Percentiles rank a stretch among this genome's conserved stretches.
These are phyloP conservation scores for Crithidia acanthocephali DNA, from an alignment of 208 protist genomes.

Conservation along the genomic window DNA sequence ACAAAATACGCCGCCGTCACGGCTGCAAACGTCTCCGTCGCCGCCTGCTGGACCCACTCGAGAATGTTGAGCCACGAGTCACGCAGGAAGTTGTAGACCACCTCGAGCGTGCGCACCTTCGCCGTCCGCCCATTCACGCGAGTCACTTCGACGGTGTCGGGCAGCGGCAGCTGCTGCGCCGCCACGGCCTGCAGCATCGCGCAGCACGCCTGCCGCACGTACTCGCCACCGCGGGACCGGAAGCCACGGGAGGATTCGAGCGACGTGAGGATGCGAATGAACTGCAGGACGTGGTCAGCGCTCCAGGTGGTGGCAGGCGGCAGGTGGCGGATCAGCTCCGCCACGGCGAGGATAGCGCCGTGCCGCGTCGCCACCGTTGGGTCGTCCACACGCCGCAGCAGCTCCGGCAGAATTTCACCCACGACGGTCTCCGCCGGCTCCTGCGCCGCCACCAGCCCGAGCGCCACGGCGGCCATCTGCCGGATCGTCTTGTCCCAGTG, in stretches of 20 bases:
- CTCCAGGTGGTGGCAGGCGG: slow-evolving; percentile 45
- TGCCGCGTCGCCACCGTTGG: slow-evolving; percentile 87
- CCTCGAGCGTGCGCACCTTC: slow-evolving; percentile 63
- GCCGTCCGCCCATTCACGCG: slow-evolving; percentile 53
- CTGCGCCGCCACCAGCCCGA: slow-evolving; percentile 65
- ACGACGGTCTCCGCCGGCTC: slow-evolving; percentile 30
- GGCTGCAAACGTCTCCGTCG: slow-evolving; percentile 59
- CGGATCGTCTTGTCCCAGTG: slow-evolving; percentile 94
- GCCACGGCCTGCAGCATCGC: slow-evolving; percentile 85
- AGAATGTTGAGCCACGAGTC: slow-evolving; percentile 91
- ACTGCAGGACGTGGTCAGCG: slow-evolving; percentile 25
- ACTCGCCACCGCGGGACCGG: slow-evolving; percentile 94
- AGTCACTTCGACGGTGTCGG: slow-evolving; percentile 60
- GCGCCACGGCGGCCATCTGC: slow-evolving; percentile 75
- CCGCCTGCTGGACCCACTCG: slow-evolving; percentile 80
- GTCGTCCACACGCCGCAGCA: slow-evolving; percentile 68
- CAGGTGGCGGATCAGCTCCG: slow-evolving; percentile 83
- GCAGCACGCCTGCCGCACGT: slow-evolving; percentile 93
- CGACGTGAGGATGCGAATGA: slow-evolving; percentile 9
- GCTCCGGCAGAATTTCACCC: slow-evolving; percentile 24
- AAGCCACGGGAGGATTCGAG: slow-evolving; percentile 95
- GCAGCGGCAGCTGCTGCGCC: slow-evolving; percentile 55
- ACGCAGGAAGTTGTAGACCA: slow-evolving; percentile 85
- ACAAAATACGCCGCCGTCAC: slow-evolving; percentile 77
- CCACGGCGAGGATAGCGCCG: slow-evolving; percentile 89